These are phyloP conservation scores for Nitzschia putrida DNA, from an alignment of 108 stramenopile species.

Conservation along the genomic window DNA sequence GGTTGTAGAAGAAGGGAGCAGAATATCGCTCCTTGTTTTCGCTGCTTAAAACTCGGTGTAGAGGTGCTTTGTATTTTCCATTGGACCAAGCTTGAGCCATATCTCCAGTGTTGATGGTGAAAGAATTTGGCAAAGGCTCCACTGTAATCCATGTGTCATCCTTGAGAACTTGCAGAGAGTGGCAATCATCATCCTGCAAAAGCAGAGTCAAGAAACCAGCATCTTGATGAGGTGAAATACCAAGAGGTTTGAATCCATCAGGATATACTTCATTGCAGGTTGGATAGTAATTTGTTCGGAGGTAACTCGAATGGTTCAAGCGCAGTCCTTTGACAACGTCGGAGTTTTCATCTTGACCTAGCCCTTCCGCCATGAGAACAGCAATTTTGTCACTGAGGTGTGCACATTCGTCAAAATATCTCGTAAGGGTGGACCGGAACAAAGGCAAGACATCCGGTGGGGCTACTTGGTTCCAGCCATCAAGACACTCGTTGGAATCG, in stretches of 20 bases:
- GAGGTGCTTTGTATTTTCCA: constrained; percentile 79
- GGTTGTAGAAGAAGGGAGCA: constrained; percentile 94
- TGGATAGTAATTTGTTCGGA: constrained; percentile 89
- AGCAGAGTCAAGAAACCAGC: constrained; percentile 91
- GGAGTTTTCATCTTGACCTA: constrained; percentile 49
- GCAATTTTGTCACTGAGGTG: constrained; percentile 64
- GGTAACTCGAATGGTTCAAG: constrained; percentile 75
- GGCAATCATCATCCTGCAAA: constrained; percentile 82
- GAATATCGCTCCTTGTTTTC: constrained; percentile 68
- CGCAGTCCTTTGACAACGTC: constrained; percentile 47
- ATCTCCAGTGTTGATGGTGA: constrained; percentile 95
- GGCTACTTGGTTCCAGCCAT: constrained; percentile 90
- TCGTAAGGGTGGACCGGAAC: constrained; percentile 58
- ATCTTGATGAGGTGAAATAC: constrained; percentile 88
- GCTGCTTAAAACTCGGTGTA: constrained; percentile 88
- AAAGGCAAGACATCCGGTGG: constrained; percentile 48
- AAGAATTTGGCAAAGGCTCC: constrained; percentile 70
- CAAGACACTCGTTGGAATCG: constrained; percentile 68
- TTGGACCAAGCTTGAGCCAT: constrained; percentile 94
- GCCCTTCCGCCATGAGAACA: constrained; percentile 58
- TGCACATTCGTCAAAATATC: constrained; percentile 74
- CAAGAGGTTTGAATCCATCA: constrained; percentile 41
- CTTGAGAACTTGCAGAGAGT: constrained; percentile 75
- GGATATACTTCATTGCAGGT: constrained; percentile 38
- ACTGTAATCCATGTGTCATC: constrained; percentile 74